A percentile compares a stretch with the other conserved stretches of the same genome.
Conservation (phyloP, 2,329 filamentous ascomycete species). For the Chalaropsis ovoidea region DNA sequence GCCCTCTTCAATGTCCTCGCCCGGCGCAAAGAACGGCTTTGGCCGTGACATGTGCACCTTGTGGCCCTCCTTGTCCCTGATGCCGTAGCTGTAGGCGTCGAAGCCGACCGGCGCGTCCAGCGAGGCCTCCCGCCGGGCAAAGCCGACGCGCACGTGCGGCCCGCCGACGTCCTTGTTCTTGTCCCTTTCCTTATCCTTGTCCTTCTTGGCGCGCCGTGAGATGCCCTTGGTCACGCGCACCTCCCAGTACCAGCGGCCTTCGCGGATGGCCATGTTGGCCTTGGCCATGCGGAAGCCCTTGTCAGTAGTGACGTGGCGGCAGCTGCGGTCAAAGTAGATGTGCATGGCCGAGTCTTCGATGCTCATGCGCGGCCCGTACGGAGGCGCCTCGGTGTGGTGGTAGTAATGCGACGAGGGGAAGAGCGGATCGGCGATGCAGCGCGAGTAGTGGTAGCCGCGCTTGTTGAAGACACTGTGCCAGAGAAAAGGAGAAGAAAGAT, state of each 20-base stretch:
- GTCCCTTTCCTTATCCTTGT: constrained; percentile 29
- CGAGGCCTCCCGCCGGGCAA: constrained; percentile 68
- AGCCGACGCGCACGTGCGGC: constrained; percentile 73
- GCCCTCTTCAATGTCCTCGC: constrained; percentile 72
- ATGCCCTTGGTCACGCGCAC: constrained; percentile 78
- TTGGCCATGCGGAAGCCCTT: constrained; percentile 88
- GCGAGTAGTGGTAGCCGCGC: constrained; percentile 74
- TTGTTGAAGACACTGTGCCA: constrained; percentile 49
- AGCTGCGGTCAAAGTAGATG: constrained; percentile 70
- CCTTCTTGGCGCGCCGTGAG: constrained; percentile 36
- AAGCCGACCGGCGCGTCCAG: constrained; percentile 77
- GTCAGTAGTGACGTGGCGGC: constrained; percentile 71
- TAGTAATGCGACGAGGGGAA: constrained; percentile 85
- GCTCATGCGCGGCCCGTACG: constrained; percentile 74
- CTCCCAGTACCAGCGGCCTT: constrained; percentile 91
- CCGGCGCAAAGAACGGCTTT: constrained; percentile 74
- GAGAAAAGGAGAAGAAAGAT: not conserved
- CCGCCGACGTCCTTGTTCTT: constrained; percentile 38
- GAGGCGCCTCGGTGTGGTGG: constrained; percentile 74
- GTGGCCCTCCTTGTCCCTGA: constrained; percentile 81
- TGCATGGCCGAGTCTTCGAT: constrained; percentile 84
- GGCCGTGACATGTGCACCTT: constrained; percentile 88
- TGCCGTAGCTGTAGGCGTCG: constrained; percentile 86
- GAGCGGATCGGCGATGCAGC: constrained; percentile 78
- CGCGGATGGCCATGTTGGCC: constrained; percentile 79